Evolutionary conservation across 2,329 filamentous ascomycete genomes (phyloP).

Genomic region (Pyricularia pennisetigena): DNA sequence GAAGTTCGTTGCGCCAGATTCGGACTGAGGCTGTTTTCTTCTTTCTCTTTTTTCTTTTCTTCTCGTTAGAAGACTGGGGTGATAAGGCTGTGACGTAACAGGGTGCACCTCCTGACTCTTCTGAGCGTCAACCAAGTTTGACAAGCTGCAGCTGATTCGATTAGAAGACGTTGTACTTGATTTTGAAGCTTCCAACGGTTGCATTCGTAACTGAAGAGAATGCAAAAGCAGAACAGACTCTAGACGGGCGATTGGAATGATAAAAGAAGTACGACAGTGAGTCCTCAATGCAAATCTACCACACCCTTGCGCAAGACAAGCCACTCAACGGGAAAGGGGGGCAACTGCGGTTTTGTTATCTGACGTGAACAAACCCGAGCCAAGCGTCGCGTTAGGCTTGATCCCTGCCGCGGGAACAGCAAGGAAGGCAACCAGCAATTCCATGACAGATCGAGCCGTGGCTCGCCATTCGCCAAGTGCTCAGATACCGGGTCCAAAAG

Average conservation of each 20-base stretch:
- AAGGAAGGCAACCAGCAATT: no score
- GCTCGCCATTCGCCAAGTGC: no score
- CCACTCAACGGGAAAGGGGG: neutral
- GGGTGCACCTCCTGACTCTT: neutral
- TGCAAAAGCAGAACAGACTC: neutral
- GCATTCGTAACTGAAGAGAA: neutral
- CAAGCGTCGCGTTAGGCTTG: neutral
- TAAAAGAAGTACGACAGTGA: neutral
- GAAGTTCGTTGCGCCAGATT: neutral
- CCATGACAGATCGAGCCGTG: no score
- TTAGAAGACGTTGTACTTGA: neutral
- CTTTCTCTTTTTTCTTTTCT: neutral
- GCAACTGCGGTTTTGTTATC: neutral
- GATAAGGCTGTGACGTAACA: neutral
- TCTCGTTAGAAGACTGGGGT: neutral
- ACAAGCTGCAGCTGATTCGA: neutral
- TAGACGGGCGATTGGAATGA: neutral
- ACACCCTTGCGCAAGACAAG: neutral
- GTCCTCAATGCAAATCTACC: neutral
- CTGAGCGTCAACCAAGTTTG: neutral
- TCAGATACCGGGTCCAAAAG: neutral
- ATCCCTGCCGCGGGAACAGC: neutral
- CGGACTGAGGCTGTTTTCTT: neutral
- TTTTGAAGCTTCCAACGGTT: neutral
- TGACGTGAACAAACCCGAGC: neutral